Evolutionary conservation across 352 stramenopile species (phyloP), one percentile per base, ranked within the genome.

Genomic region (Phytophthora fragariae): DNA sequence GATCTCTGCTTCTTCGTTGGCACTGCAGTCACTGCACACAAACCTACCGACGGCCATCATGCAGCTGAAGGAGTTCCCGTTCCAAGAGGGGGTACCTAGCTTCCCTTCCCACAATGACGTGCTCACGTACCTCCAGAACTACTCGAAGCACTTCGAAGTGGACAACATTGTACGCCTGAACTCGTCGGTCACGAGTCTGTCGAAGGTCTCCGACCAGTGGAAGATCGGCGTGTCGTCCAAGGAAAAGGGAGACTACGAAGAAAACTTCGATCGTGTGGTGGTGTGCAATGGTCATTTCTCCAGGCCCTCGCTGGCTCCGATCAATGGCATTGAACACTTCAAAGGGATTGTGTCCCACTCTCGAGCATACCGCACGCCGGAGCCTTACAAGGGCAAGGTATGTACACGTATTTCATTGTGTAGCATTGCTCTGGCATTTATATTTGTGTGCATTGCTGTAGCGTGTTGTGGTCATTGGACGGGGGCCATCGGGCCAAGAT

Each of bases 261-360:
- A 94, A 65, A 47, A 68, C 1, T 81, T 95, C 12, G 88, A 95
- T 82, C 90, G 91, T 44, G 66, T 95, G 12, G 68, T 95, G 9
- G 65, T 95, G 27, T 94, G 86, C 76, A 94, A 94, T 53, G 88
- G 88, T 31, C 88, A 95, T 58, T 95, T 95, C 46, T 84, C 86
- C 27, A 72, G 81, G 58, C 86, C 86, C 6, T 84, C 80, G 12
- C 77, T 79, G 19, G 74, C 80, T 2, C 33, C 41, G 2, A 90
- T 94, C 64, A 72, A 78, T 15, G 85, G 88, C 15, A 72, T 86
- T 19, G 84, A 94, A 57, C 55, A 87, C 66, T 91, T 79, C 31
- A 68, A 73, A 10, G 84, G 80, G 2, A 58, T 49, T 6, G 70
- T 77, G 21, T 77, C 81, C 19, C 84, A 92, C 70, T 92, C 84